Conservation (phyloP, 495 filamentous ascomycete genomes). For the Lophiotrema nucula region DNA sequence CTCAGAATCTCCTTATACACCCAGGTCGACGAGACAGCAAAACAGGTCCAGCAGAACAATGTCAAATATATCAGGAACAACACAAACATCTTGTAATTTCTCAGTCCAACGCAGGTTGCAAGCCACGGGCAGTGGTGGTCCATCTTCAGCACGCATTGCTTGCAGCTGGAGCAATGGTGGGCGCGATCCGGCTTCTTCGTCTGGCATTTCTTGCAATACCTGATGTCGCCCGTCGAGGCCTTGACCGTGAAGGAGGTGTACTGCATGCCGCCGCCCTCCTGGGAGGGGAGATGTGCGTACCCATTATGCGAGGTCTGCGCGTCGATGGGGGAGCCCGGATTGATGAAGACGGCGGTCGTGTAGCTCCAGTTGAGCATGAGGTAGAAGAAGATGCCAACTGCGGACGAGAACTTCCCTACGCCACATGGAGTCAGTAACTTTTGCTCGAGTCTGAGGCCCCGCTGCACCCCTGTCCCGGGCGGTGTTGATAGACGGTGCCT, state of each 20-base stretch:
- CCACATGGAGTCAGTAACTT: constrained; percentile 11
- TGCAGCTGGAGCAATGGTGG: constrained; percentile 93
- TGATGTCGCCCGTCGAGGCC: constrained; percentile 69
- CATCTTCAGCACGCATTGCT: constrained; percentile 95
- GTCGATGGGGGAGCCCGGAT: constrained; percentile 70
- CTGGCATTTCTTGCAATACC: constrained; percentile 97
- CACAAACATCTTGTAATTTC: constrained; percentile 93
- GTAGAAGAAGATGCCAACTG: constrained; percentile 70
- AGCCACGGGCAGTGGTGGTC: constrained; percentile 99
- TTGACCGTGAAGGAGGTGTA: constrained; percentile 85
- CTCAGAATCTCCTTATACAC: constrained; percentile 76
- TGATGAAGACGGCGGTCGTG: constrained; percentile 86
- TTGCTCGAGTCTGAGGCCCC: not conserved
- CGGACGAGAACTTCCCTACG: constrained; percentile 40
- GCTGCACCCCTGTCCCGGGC: not conserved
- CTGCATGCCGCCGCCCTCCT: constrained; percentile 53
- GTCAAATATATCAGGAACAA: constrained; percentile 91
- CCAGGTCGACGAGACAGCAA: constrained; percentile 69
- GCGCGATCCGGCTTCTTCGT: constrained; percentile 90
- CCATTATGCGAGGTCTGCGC: constrained; percentile 47
- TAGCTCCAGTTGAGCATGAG: constrained; percentile 81
- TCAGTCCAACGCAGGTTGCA: constrained; percentile 88
- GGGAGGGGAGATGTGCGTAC: constrained; percentile 64
- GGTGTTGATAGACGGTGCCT: not conserved
- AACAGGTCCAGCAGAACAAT: constrained; percentile 80